Base-by-base conservation (phyloP, 2,329 filamentous ascomycete genomes). In the Verticillium nonalfalfae region DNA sequence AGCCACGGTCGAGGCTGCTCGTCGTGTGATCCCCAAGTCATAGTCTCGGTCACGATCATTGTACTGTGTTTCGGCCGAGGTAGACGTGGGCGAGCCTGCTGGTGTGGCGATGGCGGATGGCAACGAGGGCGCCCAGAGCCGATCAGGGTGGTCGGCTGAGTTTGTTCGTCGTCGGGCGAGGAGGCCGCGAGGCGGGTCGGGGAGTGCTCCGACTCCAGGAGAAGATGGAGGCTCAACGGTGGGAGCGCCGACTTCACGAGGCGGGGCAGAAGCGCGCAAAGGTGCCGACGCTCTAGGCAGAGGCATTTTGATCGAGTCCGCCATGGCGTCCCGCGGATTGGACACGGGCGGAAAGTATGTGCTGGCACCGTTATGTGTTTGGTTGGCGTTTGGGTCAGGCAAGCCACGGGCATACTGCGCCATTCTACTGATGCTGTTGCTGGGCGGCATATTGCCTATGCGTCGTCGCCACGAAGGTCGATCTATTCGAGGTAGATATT, bases 251-350 rank as follows among this genome's bases (percentile, higher is more conserved):
- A 63, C 61, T 58, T 69, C 68, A 58, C 67, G 69, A 33, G 65
- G 71, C 62, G 56, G 64, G 59, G 61, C 66, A 54, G 68, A 59
- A n/a, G 72, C 62, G 58, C 75, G 72, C 38, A 67, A 68, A 61
- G 64, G 58, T 58, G 57, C 50, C 26, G 54, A 54, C 33, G 66
- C 59, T 35, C 66, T 70, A 13, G 78, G 75, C 15, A 74, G 61
- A n/a, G 72, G 72, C 13, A 77, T 67, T 61, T 72, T 74, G 56
- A 73, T 71, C 54, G 73, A 68, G 59, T 76, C 72, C 40, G 72
- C 69, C 36, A 70, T 61, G n/a, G 68, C 64, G 36, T 72, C 72
- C 21, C 70, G 68, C 34, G 65, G 65, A 26, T 57, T 60, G 10
- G 59, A 57, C 10, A 52, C 38, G 13, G 59, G 59, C 4, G 58